Base-by-base conservation (phyloP, 495 filamentous ascomycete species). In the Pseudomonodictys pantanalensis region DNA sequence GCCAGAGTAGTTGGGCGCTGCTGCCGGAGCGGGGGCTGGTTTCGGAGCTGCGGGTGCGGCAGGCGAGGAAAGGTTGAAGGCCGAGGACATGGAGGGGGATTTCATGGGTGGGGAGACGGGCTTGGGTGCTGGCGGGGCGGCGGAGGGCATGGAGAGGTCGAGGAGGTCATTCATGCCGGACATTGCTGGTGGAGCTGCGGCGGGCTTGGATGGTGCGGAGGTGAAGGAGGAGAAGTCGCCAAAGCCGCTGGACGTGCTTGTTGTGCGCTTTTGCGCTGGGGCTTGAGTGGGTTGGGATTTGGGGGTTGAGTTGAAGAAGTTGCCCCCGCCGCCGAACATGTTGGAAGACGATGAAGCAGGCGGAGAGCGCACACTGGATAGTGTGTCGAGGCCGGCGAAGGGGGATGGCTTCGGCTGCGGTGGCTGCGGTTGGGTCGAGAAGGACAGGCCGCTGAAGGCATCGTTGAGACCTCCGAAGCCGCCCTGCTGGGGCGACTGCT, bases 391-490 rank as follows among this genome's bases (percentile, higher is more conserved):
- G 42, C 80, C 83, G 25, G 92, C 81, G 72, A 97, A 97, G 8
- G 91, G 81, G 47, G 85, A 83, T 30, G 85, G 77, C 52, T 85
- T 86, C 15, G 80, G 77, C 12, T 81, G 68, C 15, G 78, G 73
- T 53, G 78, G 79, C n/a, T 43, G 82, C 69, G 29, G 82, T 77
- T 2, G 84, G 76, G 23, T 83, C 74, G 69, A n/a, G n/a, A 98
- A 92, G 62, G 83, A 89, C 18, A 98, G 73, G 46, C 84, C 81
- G 65, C 90, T 86, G 70, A 98, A 98, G 2, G 91, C 90, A 75
- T 96, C 91, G 56, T 88, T 86, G 48, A 98, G 73, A 2, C 86
- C 88, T 6, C 88, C 86, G 65, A 90, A 79, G 23, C 86, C 81
- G 8, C 79, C 76, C 52, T 70, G 64, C 20, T 71, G 73, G 3